Base-by-base conservation (phyloP, 306 rosid species). In the Cicer arietinum region DNA sequence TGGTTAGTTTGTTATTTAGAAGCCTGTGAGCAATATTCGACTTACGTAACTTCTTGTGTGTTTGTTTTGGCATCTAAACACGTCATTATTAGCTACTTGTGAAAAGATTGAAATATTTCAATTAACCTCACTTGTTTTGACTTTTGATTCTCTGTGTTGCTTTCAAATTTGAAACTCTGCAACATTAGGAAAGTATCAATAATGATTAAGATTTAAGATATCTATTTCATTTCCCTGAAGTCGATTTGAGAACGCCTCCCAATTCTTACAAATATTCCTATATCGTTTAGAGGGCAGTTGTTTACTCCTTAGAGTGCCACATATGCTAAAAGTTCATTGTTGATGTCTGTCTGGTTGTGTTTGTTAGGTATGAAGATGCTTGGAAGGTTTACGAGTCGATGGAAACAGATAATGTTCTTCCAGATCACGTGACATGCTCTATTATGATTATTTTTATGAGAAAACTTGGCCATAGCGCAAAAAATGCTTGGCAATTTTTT, bases 401-500 rank as follows among this genome's bases (percentile, higher is more conserved):
- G 98, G 97, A 91, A 85, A 81, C 83, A 12, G 86, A 86, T 62
- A 89, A 87, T 74, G 70, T 81, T 16, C 75, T 10, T 77, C 96
- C 93, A 2, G 96, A 94, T 87, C 91, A 91, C 63, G 91, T 94
- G 81, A 94, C 96, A 7, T 88, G 94, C 78, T 22, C 96, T 40
- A 90, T 94, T 71, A 77, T 90, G 88, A 79, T 91, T 59, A 85
- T 86, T 7, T 16, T 85, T 54, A 90, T 94, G 91, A 79, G 97
- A 75, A 86, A 88, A 80, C 82, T 83, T 40, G 98, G 96, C 57
- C 90, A 74, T 5, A 75, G 86, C 79, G 98, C 94, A 51, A 91
- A 91, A 77, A 97, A 91, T 52, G 80, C 90, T 0, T 94, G 97
- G 98, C 84, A 87, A 5, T 94, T 90, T 84, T 94, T 94, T 77